phyloP scores from a whole-genome alignment of 345 rosid species.

The Microthlaspi erraticum region DNA sequence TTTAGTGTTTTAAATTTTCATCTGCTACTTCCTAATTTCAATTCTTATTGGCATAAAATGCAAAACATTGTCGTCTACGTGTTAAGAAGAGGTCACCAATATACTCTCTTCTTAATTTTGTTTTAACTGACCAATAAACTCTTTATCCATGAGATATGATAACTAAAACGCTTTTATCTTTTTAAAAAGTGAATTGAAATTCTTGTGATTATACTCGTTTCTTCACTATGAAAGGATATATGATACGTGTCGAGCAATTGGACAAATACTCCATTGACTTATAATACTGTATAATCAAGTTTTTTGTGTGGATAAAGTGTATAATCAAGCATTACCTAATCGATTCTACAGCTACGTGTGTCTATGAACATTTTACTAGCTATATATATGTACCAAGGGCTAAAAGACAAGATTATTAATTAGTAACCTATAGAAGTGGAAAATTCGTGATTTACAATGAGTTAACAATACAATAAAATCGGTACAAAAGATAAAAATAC shows the following conservation, averaged over 20 bases:
- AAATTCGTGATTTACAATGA: conserved; percentile 14
- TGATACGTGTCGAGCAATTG: conserved; percentile 29
- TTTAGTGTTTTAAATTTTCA: not conserved
- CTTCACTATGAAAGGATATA: conserved; percentile 28
- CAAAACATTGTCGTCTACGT: not conserved
- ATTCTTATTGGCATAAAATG: not conserved
- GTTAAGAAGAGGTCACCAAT: not conserved
- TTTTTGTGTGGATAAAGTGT: too few relatives aligned
- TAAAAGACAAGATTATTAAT: not conserved
- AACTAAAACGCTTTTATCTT: not conserved
- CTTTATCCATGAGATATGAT: not conserved
- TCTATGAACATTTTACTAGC: not conserved
- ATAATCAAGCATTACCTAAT: conserved; percentile 32
- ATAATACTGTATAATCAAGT: conserved; percentile 21
- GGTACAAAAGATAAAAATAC: not conserved
- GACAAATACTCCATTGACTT: conserved; percentile 6
- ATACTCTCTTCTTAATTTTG: too few relatives aligned
- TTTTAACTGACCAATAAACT: too few relatives aligned
- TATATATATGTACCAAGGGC: conserved; percentile 1
- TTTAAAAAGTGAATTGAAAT: not conserved
- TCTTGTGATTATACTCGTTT: conserved; percentile 27
- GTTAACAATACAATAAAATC: conserved; percentile 2
- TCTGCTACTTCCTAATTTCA: not conserved
- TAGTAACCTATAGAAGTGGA: conserved; percentile 11
- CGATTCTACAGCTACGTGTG: conserved; percentile 31